Conservation (phyloP, 106 monocot genomes). For the Dioscorea dumetorum region DNA sequence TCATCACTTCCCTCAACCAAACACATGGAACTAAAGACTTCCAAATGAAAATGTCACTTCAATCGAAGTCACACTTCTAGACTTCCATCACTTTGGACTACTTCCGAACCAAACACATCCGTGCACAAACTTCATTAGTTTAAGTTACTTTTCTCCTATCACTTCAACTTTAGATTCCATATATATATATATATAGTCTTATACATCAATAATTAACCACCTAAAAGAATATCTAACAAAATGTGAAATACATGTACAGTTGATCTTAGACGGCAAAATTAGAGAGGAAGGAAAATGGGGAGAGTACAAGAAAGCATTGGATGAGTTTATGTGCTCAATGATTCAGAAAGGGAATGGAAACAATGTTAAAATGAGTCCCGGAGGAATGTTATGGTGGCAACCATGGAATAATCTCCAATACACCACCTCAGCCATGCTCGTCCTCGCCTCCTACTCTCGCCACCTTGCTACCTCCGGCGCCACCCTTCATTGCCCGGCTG, state of each 20-base stretch:
- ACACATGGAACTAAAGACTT: no score
- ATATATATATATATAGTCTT: no score
- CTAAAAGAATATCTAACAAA: no score
- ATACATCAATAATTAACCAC: no score
- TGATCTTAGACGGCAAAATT: background rate
- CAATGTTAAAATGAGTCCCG: conserved; percentile 10
- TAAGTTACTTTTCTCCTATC: no score
- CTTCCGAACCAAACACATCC: no score
- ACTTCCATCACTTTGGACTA: no score
- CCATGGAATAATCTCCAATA: conserved; percentile 79
- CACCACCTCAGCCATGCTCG: conserved; percentile 44
- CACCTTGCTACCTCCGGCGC: conserved; percentile 6
- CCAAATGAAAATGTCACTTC: no score
- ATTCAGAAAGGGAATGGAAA: background rate
- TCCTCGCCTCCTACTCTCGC: conserved; percentile 41
- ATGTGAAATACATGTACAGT: background rate
- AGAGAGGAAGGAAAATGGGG: background rate
- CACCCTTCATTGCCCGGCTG: conserved; percentile 28
- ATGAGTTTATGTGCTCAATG: background rate
- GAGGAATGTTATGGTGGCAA: conserved; percentile 52
- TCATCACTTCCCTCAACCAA: no score
- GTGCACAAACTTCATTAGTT: no score
- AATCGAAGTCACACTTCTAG: no score
- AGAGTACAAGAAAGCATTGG: background rate
- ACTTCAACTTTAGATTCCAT: no score